Percentiles rank a stretch among this genome's conserved stretches.
phyloP scores from a whole-genome alignment of 495 filamentous ascomycete genomes.

The Neurospora sp. region DNA sequence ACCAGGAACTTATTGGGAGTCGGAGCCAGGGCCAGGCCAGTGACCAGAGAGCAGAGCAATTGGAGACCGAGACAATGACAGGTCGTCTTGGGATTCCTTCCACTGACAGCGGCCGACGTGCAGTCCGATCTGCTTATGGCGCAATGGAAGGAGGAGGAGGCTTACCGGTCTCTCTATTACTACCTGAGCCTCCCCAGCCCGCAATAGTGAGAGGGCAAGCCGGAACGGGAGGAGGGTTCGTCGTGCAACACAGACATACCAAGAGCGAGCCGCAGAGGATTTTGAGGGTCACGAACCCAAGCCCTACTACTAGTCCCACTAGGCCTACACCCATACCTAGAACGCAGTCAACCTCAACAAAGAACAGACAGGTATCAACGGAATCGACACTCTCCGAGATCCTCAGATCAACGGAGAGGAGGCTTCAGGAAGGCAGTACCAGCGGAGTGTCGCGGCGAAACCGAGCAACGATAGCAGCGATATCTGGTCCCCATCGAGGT shows the following conservation, averaged over 20 bases:
- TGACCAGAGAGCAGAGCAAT: background rate
- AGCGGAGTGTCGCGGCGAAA: conserved; percentile 16
- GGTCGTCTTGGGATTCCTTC: background rate
- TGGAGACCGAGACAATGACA: background rate
- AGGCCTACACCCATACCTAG: conserved; percentile 8
- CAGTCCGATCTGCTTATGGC: background rate
- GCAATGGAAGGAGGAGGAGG: background rate
- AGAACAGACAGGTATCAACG: conserved; percentile 21
- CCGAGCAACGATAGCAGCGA: conserved; percentile 3
- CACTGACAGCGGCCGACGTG: background rate
- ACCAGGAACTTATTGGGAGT: background rate
- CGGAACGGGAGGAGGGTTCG: background rate
- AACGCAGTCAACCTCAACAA: conserved; percentile 8
- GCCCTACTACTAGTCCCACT: conserved; percentile 1
- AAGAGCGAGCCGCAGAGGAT: background rate
- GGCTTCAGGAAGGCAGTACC: conserved; percentile 25
- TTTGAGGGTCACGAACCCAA: background rate
- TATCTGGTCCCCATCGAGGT: background rate
- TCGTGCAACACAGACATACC: background rate
- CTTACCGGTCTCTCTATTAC: background rate
- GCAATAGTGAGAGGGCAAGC: background rate
- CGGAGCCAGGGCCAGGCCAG: background rate
- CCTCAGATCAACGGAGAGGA: conserved; percentile 31
- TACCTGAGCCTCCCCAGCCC: background rate
- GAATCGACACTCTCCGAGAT: conserved; percentile 34